These are phyloP conservation scores for Lizonia empirigonia DNA, from an alignment of 2,329 filamentous ascomycete species.

Conservation along the genomic window DNA sequence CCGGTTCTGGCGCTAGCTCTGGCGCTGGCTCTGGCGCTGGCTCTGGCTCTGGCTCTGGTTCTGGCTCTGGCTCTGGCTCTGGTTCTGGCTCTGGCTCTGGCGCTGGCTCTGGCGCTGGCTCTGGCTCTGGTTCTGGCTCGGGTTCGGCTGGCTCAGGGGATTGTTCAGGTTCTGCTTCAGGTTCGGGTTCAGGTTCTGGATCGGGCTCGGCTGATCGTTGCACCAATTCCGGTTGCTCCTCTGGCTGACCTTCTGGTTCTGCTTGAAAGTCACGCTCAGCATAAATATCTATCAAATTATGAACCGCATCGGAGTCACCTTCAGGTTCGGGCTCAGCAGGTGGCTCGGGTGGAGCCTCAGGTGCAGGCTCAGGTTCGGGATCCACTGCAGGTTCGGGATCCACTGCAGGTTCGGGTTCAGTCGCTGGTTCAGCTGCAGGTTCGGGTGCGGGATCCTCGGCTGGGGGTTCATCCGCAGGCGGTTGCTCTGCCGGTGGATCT, in stretches of 20 bases:
- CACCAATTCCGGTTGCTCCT: constrained; percentile 7
- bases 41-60: constrained; percentile 1
- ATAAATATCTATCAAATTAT: not conserved
- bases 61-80: not conserved
- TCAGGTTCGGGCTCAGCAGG: constrained; percentile 2
- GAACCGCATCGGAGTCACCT: not conserved
- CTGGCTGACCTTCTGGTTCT: constrained; percentile 1
- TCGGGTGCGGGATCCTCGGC: not conserved
- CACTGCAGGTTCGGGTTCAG: not conserved
- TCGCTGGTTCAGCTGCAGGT: constrained; percentile 3
- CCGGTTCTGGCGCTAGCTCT: constrained; percentile 6
- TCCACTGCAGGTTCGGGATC: constrained; percentile 5
- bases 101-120: constrained; percentile 5
- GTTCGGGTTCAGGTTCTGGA: constrained; percentile 1
- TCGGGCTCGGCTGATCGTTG: constrained; percentile 8
- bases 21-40: too few relatives aligned
- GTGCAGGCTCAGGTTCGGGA: constrained; percentile 10
- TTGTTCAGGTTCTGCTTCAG: constrained; percentile 1
- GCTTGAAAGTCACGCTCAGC: constrained; percentile 4
- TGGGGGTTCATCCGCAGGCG: not conserved
- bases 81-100: constrained; percentile 12
- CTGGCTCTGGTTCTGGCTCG: constrained; percentile 9
- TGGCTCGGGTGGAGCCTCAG: not conserved
- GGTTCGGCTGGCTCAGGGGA: too few relatives aligned
- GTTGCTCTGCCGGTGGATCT: not conserved